phyloP scores from a whole-genome alignment of 2,329 filamentous ascomycete genomes.

The Dissoconium aciculare region DNA sequence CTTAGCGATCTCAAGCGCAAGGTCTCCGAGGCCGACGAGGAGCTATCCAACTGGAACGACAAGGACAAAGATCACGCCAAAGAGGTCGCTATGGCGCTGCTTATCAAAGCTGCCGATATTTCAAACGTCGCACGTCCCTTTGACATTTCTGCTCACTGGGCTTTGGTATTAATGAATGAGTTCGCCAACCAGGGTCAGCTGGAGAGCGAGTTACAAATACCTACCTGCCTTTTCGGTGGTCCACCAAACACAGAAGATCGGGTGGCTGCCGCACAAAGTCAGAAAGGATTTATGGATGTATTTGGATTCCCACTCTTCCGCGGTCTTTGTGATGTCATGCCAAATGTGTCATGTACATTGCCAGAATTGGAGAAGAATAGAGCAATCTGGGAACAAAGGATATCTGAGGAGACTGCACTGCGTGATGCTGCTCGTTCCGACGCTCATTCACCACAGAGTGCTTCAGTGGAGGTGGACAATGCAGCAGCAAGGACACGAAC shows the following conservation, averaged over 20 bases:
- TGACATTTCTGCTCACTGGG: slow-evolving; percentile 74
- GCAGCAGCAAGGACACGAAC: slow-evolving; percentile 19
- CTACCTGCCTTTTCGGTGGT: slow-evolving; percentile 67
- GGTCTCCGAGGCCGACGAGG: slow-evolving; percentile 48
- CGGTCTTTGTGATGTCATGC: slow-evolving; percentile 71
- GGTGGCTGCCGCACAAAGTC: slow-evolving; percentile 67
- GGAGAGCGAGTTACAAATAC: slow-evolving; percentile 76
- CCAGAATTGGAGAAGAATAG: slow-evolving; percentile 70
- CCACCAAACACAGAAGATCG: slow-evolving; percentile 71
- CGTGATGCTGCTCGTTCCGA: slow-evolving; percentile 16
- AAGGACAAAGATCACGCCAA: slow-evolving; percentile 63
- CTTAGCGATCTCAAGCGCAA: slow-evolving; percentile 68
- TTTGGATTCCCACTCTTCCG: slow-evolving; percentile 88
- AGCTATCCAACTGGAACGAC: slow-evolving; percentile 58
- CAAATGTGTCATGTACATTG: slow-evolving; percentile 69
- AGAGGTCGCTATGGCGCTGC: slow-evolving; percentile 67
- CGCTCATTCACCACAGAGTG: slow-evolving; percentile 10
- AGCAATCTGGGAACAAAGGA: slow-evolving; percentile 52
- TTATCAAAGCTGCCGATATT: slow-evolving; percentile 98
- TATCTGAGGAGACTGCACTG: slow-evolving; percentile 47
- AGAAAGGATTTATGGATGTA: slow-evolving; percentile 92
- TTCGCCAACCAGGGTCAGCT: slow-evolving; percentile 86
- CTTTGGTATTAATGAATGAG: slow-evolving; percentile 83
- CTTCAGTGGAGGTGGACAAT: slow-evolving; percentile 18
- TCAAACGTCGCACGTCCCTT: slow-evolving; percentile 90